A percentile compares a stretch with the other conserved stretches of the same genome.
Evolutionary conservation across 306 rosid species (phyloP).

Genomic region (Quercus engelmannii): DNA sequence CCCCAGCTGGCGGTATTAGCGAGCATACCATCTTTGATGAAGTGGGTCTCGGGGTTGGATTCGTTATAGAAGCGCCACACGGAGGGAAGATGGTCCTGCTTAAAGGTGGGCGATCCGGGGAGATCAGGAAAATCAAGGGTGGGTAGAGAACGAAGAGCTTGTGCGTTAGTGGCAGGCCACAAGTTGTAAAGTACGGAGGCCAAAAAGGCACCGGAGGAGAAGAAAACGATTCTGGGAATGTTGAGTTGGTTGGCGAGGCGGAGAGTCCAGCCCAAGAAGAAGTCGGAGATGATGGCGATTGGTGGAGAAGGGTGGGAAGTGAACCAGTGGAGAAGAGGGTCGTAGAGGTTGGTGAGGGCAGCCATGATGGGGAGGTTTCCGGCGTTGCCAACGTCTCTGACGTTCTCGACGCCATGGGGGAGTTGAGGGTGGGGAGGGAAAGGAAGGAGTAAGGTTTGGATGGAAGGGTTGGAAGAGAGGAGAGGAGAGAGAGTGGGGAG

Average conservation of each 20-base stretch:
- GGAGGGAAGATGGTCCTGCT: slow-evolving; percentile 46
- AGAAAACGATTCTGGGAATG: slow-evolving; percentile 35
- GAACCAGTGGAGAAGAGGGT: slow-evolving; percentile 41
- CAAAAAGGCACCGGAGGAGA: slow-evolving; percentile 11
- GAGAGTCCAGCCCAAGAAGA: slow-evolving; percentile 53
- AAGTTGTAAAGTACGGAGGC: slow-evolving; percentile 11
- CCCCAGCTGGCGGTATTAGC: slow-evolving; percentile 51
- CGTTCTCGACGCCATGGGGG: slow-evolving; percentile 43
- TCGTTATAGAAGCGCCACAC: slow-evolving; percentile 22
- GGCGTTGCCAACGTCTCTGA: slow-evolving; percentile 48
- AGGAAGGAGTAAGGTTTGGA: slow-evolving; percentile 49
- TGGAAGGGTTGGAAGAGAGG: slow-evolving; percentile 47
- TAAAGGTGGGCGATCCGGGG: slow-evolving; percentile 41
- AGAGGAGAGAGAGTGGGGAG: slow-evolving; percentile 39
- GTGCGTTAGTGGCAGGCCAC: slow-evolving; percentile 1
- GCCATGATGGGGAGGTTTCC: slow-evolving; percentile 40
- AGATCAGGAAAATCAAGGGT: slow-evolving; percentile 18
- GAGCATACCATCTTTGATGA: slow-evolving; percentile 22
- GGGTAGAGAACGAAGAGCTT: not conserved
- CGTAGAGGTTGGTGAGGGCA: slow-evolving; percentile 33
- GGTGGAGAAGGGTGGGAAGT: slow-evolving; percentile 47
- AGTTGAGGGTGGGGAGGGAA: slow-evolving; percentile 63
- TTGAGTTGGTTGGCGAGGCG: slow-evolving; percentile 23
- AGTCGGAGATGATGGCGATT: slow-evolving; percentile 47
- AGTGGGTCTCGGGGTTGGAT: slow-evolving; percentile 38